Conservation (phyloP, 2,329 filamentous ascomycete genomes). For the Talaromyces sp. region DNA sequence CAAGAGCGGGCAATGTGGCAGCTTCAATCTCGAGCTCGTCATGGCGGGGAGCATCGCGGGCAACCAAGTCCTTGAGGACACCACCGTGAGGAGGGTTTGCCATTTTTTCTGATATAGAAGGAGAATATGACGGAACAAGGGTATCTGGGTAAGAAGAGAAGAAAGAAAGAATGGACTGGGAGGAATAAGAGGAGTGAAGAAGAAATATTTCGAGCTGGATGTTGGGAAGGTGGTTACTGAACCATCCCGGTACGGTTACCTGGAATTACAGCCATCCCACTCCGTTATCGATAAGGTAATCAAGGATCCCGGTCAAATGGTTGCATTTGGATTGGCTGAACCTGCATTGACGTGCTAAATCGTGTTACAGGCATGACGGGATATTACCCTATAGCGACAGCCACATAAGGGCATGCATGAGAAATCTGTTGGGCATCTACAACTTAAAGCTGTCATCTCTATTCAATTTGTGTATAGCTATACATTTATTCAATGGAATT, state of each 20-base stretch:
- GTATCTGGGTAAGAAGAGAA: not conserved
- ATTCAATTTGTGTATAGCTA: too few species aligned
- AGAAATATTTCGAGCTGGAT: not conserved
- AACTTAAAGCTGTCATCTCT: not conserved
- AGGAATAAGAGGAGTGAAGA: not conserved
- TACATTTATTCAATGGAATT: too few species aligned
- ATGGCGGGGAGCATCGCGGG: slow-evolving; percentile 80
- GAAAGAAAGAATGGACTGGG: not conserved
- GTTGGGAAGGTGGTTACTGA: not conserved
- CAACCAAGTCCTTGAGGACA: slow-evolving; percentile 94
- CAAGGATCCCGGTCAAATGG: not conserved
- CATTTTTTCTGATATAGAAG: slow-evolving; percentile 30
- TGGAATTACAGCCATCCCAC: not conserved
- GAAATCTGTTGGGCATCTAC: not conserved
- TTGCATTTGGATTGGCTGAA: not conserved
- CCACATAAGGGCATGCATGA: not conserved
- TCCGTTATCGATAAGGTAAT: slow-evolving; percentile 2
- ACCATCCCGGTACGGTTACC: not conserved
- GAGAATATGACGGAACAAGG: not conserved
- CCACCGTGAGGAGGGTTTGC: slow-evolving; percentile 71
- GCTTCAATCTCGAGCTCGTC: slow-evolving; percentile 75
- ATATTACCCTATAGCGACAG: not conserved
- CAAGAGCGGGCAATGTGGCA: slow-evolving; percentile 76
- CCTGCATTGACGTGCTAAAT: not conserved
- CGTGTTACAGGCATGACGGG: not conserved